Percentiles rank a stretch among this genome's conserved stretches.
phyloP scores from a whole-genome alignment of 2,329 filamentous ascomycete genomes.

The Penicillium sp. region DNA sequence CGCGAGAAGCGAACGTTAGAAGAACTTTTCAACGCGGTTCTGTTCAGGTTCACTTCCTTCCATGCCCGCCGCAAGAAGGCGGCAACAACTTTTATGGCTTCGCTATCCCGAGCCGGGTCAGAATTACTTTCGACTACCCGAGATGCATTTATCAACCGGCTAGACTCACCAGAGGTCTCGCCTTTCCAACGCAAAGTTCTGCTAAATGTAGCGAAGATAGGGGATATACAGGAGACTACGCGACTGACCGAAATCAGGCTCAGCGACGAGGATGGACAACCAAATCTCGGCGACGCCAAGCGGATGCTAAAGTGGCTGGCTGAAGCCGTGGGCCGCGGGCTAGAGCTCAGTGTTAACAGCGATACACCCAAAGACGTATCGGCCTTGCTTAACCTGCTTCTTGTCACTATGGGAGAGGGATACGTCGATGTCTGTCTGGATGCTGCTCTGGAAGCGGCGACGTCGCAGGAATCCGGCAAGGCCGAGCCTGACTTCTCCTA shows the following conservation, averaged over 20 bases:
- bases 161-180: slow-evolving; percentile 85
- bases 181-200: slow-evolving; percentile 86
- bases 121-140: slow-evolving; percentile 83
- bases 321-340: slow-evolving; percentile 83
- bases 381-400: slow-evolving; percentile 74
- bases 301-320: slow-evolving; percentile 97
- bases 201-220: slow-evolving; percentile 78
- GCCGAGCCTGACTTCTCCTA: slow-evolving; percentile 84
- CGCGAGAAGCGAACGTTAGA: slow-evolving; percentile 65
- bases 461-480: slow-evolving; percentile 72
- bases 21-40: slow-evolving; percentile 80
- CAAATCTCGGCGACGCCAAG: slow-evolving; percentile 86
- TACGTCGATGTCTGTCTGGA: slow-evolving; percentile 65
- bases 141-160: slow-evolving; percentile 82
- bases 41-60: slow-evolving; percentile 97
- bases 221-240: slow-evolving; percentile 60
- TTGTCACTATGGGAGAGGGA: slow-evolving; percentile 83
- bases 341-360: slow-evolving; percentile 81
- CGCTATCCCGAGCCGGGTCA: slow-evolving; percentile 81
- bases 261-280: slow-evolving; percentile 78
- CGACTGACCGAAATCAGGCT: slow-evolving; percentile 86
- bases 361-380: slow-evolving; percentile 95
- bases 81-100: slow-evolving; percentile 87
- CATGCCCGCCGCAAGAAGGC: slow-evolving; percentile 77
- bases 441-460: slow-evolving; percentile 69